phyloP scores from a whole-genome alignment of 1,139 yeast species.

The Cylindricascospora bacillispora region DNA sequence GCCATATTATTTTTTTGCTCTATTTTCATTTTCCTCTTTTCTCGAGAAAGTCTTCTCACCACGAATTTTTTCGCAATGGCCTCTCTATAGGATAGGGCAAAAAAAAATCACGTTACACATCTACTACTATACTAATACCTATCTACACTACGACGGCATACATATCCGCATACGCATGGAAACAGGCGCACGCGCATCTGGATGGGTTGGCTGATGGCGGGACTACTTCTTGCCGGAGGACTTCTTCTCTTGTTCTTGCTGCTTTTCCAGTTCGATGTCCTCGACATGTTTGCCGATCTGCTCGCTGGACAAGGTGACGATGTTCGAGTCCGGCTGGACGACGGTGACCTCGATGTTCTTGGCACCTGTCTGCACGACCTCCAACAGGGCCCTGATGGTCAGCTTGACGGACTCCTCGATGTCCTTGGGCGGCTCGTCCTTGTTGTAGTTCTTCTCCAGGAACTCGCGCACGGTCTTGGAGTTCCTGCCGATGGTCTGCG shows the following conservation, averaged over 20 bases:
- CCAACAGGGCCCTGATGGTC: slow-evolving; percentile 76
- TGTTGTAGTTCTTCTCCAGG: slow-evolving; percentile 70
- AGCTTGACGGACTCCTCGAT: slow-evolving; percentile 70
- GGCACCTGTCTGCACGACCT: slow-evolving; percentile 97
- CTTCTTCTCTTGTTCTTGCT: slow-evolving; percentile 42
- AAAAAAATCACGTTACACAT: too few relatives aligned
- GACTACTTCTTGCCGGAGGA: too few relatives aligned
- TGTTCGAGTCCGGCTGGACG: slow-evolving; percentile 51
- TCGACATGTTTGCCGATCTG: slow-evolving; percentile 67
- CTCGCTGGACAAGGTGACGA: slow-evolving; percentile 49
- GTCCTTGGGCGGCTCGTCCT: slow-evolving; percentile 43
- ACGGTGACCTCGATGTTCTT: slow-evolving; percentile 89
- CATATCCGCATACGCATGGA: too few relatives aligned
- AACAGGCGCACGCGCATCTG: too few relatives aligned
- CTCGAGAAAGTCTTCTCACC: too few relatives aligned
- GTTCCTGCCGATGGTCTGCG: slow-evolving; percentile 93
- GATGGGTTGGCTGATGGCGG: too few relatives aligned
- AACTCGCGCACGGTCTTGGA: slow-evolving; percentile 93
- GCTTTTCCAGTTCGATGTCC: slow-evolving; percentile 79
- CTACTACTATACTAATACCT: too few relatives aligned
- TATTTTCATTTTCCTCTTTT: too few relatives aligned
- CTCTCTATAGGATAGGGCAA: too few relatives aligned
- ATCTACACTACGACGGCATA: too few relatives aligned
- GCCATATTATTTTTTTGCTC: too few relatives aligned
- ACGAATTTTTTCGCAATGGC: too few relatives aligned